Base-by-base conservation (phyloP, 2,329 filamentous ascomycete genomes). In the Diaporthe sp. region DNA sequence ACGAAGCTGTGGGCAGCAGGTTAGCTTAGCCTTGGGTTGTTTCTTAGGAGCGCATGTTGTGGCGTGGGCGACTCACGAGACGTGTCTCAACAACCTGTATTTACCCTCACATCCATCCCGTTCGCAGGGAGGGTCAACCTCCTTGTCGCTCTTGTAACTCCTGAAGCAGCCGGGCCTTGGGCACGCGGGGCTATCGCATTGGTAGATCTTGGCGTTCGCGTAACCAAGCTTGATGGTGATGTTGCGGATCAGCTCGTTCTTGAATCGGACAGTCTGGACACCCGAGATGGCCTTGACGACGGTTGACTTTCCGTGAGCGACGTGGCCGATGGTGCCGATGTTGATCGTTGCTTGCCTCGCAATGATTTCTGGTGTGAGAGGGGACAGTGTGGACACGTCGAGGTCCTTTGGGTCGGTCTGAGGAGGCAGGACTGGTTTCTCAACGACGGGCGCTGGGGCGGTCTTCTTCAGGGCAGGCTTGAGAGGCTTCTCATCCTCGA, bases 171-270 rank as follows among this genome's bases (percentile, higher is more conserved):
- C 96, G 77, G 97, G 97, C 80, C 97, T 91, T 75, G 97, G 97
- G 88, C 97, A 99, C 78, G 94, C 93, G 71, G 88, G 84, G 86
- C 94, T 98, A 86, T 98, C 95, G 86, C 97, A 99, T 90, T 98
- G 94, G 92, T 98, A 99, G 85, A 99, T 96, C 87, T 99, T 98
- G 81, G 97, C 97, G 85, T 99, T 99, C 84, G 97, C 97, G 85
- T 99, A 99, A 84, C 97, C 97, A 81, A 99, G 91, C 92, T 99
- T 99, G 89, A 99, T 99, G 81, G 97, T 99, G 82, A 99, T 99
- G 86, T 99, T 99, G 82, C 97, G 91, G 87, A 98, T 97, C 86
- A 98, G 88, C 87, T 99, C 97, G 88, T 98, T 99, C 93, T 99
- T 99, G 90, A 99, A 99, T 79, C 97, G 92, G 82, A 99, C 97